phyloP scores from a whole-genome alignment of 1,139 yeast species.

The Pichia sp. region DNA sequence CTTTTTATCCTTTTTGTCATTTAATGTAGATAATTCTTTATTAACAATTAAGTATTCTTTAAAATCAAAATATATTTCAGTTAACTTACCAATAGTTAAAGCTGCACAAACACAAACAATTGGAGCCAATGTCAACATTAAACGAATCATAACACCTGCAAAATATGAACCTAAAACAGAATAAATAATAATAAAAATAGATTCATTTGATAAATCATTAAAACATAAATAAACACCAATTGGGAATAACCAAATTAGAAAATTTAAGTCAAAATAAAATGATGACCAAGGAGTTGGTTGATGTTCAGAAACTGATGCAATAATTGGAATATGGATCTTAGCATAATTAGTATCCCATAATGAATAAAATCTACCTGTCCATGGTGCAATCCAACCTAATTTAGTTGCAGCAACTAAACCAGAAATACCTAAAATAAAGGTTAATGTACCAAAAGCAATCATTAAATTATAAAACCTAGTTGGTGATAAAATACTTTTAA shows the following conservation, averaged over 20 bases:
- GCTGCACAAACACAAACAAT: slow-evolving; percentile 90
- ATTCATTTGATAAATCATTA: slow-evolving; percentile 87
- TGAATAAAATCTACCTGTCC: slow-evolving; percentile 99
- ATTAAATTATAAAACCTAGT: slow-evolving; percentile 72
- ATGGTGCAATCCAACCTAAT: slow-evolving; percentile 93
- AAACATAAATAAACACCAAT: slow-evolving; percentile 90
- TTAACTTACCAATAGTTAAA: slow-evolving; percentile 74
- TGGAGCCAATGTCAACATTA: slow-evolving; percentile 95
- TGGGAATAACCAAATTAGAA: slow-evolving; percentile 97
- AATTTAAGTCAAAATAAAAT: slow-evolving; percentile 87
- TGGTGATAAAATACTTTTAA: slow-evolving; percentile 67
- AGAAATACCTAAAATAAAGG: slow-evolving; percentile 57
- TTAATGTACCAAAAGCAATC: slow-evolving; percentile 44
- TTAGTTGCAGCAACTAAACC: slow-evolving; percentile 78
- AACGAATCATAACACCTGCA: slow-evolving; percentile 98
- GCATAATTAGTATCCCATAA: slow-evolving; percentile 98
- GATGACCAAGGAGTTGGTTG: slow-evolving; percentile 99
- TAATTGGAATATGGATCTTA: slow-evolving; percentile 95
- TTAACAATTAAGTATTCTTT: slow-evolving; percentile 42
- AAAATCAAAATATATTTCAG: slow-evolving; percentile 77
- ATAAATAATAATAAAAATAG: slow-evolving; percentile 85
- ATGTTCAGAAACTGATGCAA: slow-evolving; percentile 98
- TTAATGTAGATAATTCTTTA: too few species aligned
- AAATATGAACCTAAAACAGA: slow-evolving; percentile 90
- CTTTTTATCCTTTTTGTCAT: neutral